Percentiles rank a stretch among this genome's conserved stretches.
Conservation (phyloP, 2,329 filamentous ascomycete species). For the Trichoderma afroharzianum region DNA sequence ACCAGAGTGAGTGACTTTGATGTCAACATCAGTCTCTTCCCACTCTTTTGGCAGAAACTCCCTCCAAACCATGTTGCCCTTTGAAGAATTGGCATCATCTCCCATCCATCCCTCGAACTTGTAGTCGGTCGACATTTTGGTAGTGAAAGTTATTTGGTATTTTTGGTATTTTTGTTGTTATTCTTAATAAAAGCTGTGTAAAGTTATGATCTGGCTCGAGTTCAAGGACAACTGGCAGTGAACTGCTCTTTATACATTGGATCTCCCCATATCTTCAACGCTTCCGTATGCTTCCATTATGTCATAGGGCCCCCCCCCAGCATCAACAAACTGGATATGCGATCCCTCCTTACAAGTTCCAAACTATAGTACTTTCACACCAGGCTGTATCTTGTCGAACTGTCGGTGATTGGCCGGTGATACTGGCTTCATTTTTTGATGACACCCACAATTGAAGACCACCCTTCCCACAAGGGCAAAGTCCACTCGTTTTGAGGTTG, state of each 20-base stretch:
- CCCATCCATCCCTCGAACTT: constrained; percentile 53
- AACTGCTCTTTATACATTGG: neutral
- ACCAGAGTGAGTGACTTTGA: constrained; percentile 62
- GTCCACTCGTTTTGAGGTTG: neutral
- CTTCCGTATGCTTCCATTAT: neutral
- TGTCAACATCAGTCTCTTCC: constrained; percentile 63
- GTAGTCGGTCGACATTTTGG: constrained; percentile 33
- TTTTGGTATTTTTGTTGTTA: neutral
- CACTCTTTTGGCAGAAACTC: constrained; percentile 62
- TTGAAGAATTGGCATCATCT: constrained; percentile 35
- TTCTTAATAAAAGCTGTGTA: neutral
- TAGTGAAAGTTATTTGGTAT: neutral
- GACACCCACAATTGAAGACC: neutral
- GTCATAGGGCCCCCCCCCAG: neutral
- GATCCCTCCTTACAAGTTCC: neutral
- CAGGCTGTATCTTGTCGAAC: neutral
- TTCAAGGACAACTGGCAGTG: neutral
- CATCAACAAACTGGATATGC: neutral
- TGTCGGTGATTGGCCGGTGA: neutral
- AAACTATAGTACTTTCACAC: neutral
- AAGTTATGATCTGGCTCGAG: neutral
- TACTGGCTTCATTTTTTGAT: neutral
- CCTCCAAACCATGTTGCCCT: constrained; percentile 54
- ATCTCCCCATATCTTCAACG: too few relatives aligned
- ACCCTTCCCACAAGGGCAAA: neutral